Evolutionary conservation across 805 yeast species (phyloP).

Genomic region (Saccharomyces cerevisiae): DNA sequence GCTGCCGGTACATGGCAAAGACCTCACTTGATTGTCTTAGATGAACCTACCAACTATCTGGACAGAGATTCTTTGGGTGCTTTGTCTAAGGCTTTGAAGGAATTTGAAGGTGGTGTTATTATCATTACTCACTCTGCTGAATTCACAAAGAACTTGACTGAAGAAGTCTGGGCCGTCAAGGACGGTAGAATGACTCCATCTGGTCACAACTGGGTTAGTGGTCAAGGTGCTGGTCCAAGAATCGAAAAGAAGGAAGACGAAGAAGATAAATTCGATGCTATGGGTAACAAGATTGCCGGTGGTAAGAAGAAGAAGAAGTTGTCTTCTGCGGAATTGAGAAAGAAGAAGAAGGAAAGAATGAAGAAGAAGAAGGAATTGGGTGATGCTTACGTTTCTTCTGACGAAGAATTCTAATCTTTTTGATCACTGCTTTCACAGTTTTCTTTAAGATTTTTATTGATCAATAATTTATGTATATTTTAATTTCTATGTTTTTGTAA

Average conservation of each 20-base stretch:
- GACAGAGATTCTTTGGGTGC: conserved; percentile 99
- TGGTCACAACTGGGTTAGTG: conserved; percentile 99
- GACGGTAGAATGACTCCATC: conserved; percentile 99
- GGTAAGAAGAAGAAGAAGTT: conserved; percentile 95
- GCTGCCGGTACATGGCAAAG: conserved; percentile 99
- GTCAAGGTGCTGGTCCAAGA: conserved; percentile 99
- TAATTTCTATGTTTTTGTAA: conserved; percentile 4
- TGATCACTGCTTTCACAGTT: conserved; percentile 1
- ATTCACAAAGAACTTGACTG: conserved; percentile 98
- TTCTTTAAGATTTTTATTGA: conserved; percentile 1
- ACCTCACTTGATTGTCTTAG: conserved; percentile 98
- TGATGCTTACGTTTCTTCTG: conserved; percentile 98
- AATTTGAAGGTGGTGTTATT: conserved; percentile 99
- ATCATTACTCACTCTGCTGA: conserved; percentile 99
- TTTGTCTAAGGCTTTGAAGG: conserved; percentile 96
- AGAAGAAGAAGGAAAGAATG: conserved; percentile 99
- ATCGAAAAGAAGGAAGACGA: conserved; percentile 91
- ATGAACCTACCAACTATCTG: conserved; percentile 98
- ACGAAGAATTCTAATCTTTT: conserved; percentile 64
- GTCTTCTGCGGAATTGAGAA: conserved; percentile 98
- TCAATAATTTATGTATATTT: conserved; percentile 3
- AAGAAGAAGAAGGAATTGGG: conserved; percentile 99
- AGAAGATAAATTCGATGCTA: conserved; percentile 98
- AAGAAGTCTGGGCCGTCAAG: conserved; percentile 99
- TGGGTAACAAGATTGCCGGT: conserved; percentile 99